A percentile compares a stretch with the other conserved stretches of the same genome.
Conservation (phyloP, 2,329 filamentous ascomycete genomes). For the Sclerotinia minor region DNA sequence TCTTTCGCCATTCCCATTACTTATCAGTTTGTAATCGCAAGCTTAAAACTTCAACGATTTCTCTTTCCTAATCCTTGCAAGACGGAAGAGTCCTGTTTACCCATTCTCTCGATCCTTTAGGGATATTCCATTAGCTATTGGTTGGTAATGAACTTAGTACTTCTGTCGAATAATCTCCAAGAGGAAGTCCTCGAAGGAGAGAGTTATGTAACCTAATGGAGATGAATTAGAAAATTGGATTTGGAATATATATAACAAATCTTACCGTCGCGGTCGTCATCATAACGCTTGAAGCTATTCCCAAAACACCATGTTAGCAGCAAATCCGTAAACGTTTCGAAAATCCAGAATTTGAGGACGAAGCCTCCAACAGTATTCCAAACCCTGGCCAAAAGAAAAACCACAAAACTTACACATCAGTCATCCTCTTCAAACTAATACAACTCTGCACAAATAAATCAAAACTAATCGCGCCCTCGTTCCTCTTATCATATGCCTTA, state of each 20-base stretch:
- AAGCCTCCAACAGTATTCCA: neutral
- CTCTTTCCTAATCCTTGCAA: neutral
- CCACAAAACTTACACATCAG: slow-evolving; percentile 64
- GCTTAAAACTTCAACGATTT: neutral
- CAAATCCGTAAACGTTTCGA: neutral
- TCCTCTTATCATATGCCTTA: slow-evolving; percentile 79
- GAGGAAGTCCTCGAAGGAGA: slow-evolving; percentile 59
- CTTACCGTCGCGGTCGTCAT: slow-evolving; percentile 84
- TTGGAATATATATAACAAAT: too few species aligned
- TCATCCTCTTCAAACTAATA: slow-evolving; percentile 97
- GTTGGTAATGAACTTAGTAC: slow-evolving; percentile 24
- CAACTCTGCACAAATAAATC: slow-evolving; percentile 97
- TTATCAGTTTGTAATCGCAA: neutral
- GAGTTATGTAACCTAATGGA: slow-evolving; percentile 62
- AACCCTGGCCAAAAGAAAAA: neutral
- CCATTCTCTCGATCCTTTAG: too few species aligned
- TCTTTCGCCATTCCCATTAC: neutral
- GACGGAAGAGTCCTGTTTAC: neutral
- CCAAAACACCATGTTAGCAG: neutral
- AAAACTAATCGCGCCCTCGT: slow-evolving; percentile 76
- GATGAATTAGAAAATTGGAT: neutral
- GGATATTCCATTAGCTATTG: neutral
- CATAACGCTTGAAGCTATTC: slow-evolving; percentile 84
- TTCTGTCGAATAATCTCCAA: slow-evolving; percentile 40
- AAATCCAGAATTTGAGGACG: neutral